These are phyloP conservation scores for Chlorella variabilis DNA, from an alignment of 163 green algal species.

Conservation along the genomic window DNA sequence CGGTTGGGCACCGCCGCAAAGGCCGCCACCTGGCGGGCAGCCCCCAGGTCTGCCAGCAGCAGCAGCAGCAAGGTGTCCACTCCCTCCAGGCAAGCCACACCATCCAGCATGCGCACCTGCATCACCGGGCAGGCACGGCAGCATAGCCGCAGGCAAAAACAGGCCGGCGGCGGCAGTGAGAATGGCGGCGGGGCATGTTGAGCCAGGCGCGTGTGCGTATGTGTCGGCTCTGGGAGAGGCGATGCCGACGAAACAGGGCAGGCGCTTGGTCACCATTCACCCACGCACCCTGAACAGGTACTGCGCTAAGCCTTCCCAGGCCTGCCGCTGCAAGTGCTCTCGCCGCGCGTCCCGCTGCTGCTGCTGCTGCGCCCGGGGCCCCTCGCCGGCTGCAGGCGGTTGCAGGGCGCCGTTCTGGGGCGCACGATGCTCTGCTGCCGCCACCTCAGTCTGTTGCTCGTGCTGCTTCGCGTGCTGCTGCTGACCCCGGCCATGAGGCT, in stretches of 20 bases:
- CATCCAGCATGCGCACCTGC: slow-evolving; percentile 50
- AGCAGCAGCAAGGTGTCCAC: slow-evolving; percentile 65
- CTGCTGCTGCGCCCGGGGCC: neutral
- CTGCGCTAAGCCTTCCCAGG: slow-evolving; percentile 47
- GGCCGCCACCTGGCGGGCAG: slow-evolving; percentile 39
- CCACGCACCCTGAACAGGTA: slow-evolving; percentile 59
- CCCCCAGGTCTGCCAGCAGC: slow-evolving; percentile 56
- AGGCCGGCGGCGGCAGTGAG: too few species aligned
- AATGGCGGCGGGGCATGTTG: too few species aligned
- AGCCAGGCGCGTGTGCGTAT: too few species aligned
- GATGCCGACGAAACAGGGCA: too few species aligned
- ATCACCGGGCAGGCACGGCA: too few species aligned
- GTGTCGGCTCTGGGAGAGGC: too few species aligned
- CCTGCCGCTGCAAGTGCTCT: slow-evolving; percentile 29
- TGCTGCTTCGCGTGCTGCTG: neutral
- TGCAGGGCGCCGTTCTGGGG: neutral
- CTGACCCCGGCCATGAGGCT: too few species aligned
- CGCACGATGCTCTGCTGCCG: neutral
- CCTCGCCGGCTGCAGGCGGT: neutral
- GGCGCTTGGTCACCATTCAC: too few species aligned
- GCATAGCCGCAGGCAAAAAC: too few species aligned
- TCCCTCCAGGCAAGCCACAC: slow-evolving; percentile 46
- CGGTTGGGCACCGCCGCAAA: slow-evolving; percentile 40
- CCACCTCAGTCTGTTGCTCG: neutral
- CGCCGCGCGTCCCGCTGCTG: neutral